Evolutionary conservation across 2,329 filamentous ascomycete genomes (phyloP).

Genomic region (Colletotrichum sp.): DNA sequence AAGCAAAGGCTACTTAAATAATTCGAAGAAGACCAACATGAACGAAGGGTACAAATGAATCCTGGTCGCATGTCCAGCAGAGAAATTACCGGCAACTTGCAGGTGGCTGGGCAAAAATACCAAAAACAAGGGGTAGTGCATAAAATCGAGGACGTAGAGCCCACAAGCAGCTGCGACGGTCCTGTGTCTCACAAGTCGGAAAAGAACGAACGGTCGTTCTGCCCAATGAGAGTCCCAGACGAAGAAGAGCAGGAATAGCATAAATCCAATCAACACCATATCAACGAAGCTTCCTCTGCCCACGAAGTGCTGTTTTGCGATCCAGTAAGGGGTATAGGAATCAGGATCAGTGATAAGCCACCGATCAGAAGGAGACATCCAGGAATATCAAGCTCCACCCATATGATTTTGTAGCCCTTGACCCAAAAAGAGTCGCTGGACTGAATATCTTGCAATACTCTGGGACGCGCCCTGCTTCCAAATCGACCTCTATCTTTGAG

Average conservation of each 20-base stretch:
- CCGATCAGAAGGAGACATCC: neutral
- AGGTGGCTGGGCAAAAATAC: neutral
- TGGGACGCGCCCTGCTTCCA: neutral
- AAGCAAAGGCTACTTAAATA: too few relatives aligned
- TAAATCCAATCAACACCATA: neutral
- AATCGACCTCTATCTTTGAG: neutral
- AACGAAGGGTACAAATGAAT: neutral
- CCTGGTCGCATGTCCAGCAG: neutral
- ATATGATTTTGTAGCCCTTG: neutral
- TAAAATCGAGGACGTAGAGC: neutral
- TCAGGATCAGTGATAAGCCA: neutral
- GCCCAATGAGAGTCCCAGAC: neutral
- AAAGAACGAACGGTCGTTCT: neutral
- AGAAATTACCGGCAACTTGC: neutral
- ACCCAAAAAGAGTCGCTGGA: neutral
- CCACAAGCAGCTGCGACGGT: neutral
- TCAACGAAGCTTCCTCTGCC: neutral
- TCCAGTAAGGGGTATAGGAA: neutral
- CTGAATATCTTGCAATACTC: neutral
- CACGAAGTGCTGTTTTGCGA: neutral
- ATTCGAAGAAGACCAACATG: neutral
- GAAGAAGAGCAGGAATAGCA: neutral
- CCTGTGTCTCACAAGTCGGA: neutral
- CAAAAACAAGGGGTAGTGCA: neutral
- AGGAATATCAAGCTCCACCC: neutral